A percentile compares a stretch with the other conserved stretches of the same genome.
phyloP scores from a whole-genome alignment of 176 grass and related monocot species.

The Triticum monococcum region DNA sequence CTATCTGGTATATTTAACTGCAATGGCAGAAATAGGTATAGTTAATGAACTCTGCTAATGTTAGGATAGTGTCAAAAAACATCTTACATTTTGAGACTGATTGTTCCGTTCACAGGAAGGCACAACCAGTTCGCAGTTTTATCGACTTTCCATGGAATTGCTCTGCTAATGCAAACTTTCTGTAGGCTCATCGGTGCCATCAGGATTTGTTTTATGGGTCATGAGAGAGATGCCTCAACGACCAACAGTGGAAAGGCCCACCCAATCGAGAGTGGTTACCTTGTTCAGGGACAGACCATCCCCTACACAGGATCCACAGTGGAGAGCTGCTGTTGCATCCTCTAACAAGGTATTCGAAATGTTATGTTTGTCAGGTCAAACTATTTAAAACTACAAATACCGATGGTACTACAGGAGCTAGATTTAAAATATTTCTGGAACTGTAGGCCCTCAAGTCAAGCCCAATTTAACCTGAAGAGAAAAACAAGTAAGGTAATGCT shows the following conservation, averaged over 20 bases:
- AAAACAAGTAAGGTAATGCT: neutral
- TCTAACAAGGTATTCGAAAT: conserved; percentile 78
- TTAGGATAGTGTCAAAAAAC: neutral
- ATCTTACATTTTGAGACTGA: neutral
- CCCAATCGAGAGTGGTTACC: conserved; percentile 61
- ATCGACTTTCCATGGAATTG: neutral
- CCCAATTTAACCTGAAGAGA: conserved; percentile 62
- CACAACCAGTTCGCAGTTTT: neutral
- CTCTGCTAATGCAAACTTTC: conserved; percentile 32
- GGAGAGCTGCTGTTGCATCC: conserved; percentile 82
- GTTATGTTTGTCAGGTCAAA: conserved; percentile 2
- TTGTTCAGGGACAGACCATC: conserved; percentile 67
- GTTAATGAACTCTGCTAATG: neutral
- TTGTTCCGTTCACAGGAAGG: neutral
- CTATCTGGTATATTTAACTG: neutral
- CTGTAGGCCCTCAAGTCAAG: conserved; percentile 77
- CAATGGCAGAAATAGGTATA: neutral
- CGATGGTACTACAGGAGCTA: conserved; percentile 10
- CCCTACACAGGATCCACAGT: conserved; percentile 69
- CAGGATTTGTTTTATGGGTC: conserved; percentile 90
- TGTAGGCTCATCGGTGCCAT: conserved; percentile 82
- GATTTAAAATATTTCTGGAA: neutral
- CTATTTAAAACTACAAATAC: conserved; percentile 22
- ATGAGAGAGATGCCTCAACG: conserved; percentile 95
- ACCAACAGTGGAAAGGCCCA: conserved; percentile 42